These are phyloP conservation scores for Thielaviopsis punctulata DNA, from an alignment of 2,329 filamentous ascomycete species.

Conservation along the genomic window DNA sequence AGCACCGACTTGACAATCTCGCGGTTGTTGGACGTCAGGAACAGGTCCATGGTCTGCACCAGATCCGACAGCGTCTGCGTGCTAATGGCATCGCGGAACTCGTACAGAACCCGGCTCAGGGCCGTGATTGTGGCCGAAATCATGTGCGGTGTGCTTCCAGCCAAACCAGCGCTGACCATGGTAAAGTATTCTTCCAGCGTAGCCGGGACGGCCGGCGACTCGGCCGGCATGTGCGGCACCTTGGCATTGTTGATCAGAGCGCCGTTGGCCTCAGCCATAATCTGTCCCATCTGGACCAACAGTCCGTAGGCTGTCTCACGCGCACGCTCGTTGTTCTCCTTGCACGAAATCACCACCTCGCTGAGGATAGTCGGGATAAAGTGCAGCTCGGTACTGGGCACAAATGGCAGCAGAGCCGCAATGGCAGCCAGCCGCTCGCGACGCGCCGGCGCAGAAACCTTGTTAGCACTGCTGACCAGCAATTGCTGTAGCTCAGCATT, in stretches of 20 bases:
- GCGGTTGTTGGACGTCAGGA: constrained; percentile 88
- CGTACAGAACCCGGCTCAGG: constrained; percentile 79
- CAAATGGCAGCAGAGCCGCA: constrained; percentile 58
- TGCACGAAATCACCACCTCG: constrained; percentile 90
- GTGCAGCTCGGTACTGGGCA: constrained; percentile 64
- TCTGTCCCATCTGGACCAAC: constrained; percentile 72
- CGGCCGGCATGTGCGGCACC: constrained; percentile 68
- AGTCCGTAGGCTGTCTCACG: constrained; percentile 79
- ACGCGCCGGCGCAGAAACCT: constrained; percentile 70
- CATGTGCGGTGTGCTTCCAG: constrained; percentile 88
- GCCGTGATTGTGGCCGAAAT: constrained; percentile 94
- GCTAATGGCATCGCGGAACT: constrained; percentile 60
- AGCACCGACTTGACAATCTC: constrained; percentile 91
- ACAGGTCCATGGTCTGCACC: constrained; percentile 88
- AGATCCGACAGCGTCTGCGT: constrained; percentile 60
- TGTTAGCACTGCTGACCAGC: constrained; percentile 61
- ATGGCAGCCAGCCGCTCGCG: constrained; percentile 76
- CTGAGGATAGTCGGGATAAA: constrained; percentile 86
- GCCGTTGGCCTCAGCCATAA: constrained; percentile 49
- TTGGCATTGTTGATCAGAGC: constrained; percentile 69
- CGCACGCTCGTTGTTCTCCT: constrained; percentile 93
- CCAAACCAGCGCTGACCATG: constrained; percentile 92
- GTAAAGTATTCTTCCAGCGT: constrained; percentile 92
- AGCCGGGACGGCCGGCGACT: constrained; percentile 61
- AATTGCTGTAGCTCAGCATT: constrained; percentile 67